Evolutionary conservation across 179 eudicot species (phyloP).

Genomic region (Camellia oleifera): DNA sequence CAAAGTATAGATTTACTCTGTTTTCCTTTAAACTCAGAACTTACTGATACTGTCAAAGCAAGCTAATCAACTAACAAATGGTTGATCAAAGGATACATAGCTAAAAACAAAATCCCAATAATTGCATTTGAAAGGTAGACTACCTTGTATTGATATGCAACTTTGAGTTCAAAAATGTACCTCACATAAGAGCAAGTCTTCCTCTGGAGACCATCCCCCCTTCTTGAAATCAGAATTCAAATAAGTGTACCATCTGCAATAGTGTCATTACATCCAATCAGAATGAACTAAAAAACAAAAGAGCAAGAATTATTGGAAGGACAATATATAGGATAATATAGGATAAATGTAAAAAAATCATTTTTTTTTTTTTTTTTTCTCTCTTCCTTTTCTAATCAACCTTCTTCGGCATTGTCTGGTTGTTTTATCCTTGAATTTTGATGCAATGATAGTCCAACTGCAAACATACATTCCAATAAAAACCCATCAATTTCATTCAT

Average conservation of each 20-base stretch:
- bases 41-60: background rate
- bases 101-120: background rate
- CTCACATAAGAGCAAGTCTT: constrained; percentile 94
- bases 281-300: background rate
- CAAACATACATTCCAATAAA: constrained; percentile 17
- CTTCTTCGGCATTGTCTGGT: constrained; percentile 98
- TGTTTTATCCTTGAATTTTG: constrained; percentile 89
- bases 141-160: background rate
- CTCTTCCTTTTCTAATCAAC: constrained; percentile 25
- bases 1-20: background rate
- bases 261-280: constrained; percentile 8
- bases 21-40: constrained; percentile 1
- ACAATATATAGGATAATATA: background rate
- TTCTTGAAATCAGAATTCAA: constrained; percentile 96
- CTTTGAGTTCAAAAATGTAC: constrained; percentile 30
- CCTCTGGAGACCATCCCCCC: constrained; percentile 99
- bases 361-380: background rate
- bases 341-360: background rate
- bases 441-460: constrained; percentile 93
- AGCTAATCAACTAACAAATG: background rate
- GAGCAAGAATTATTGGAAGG: background rate
- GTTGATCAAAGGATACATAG: background rate
- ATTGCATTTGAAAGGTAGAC: background rate
- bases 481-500: constrained; percentile 9
- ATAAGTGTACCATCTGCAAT: constrained; percentile 87